Percentiles rank a stretch among this genome's conserved stretches.
Evolutionary conservation across 768 basidiomycete species (phyloP).

Genomic region (Kwoniella botswanensis): DNA sequence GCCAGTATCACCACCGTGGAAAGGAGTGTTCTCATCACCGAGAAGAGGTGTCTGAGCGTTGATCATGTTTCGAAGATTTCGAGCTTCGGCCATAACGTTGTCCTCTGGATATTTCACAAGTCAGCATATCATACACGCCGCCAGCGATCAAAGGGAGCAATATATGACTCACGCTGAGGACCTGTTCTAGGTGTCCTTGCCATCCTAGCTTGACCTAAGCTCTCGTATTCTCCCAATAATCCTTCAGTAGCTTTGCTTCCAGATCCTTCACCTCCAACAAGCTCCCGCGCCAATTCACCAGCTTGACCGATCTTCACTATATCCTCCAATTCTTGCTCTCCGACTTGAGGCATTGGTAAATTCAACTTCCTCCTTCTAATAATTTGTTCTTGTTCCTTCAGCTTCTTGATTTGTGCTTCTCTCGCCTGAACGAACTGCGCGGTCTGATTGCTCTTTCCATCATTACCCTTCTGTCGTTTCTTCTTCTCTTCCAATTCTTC

Average conservation of each 20-base stretch:
- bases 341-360: conserved; percentile 88
- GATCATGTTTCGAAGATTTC: conserved; percentile 93
- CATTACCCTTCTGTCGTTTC: conserved; percentile 80
- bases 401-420: conserved; percentile 95
- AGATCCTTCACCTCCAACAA: conserved; percentile 65
- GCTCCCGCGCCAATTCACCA: conserved; percentile 81
- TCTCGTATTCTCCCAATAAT: conserved; percentile 89
- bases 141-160: background rate
- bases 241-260: conserved; percentile 73
- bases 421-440: conserved; percentile 96
- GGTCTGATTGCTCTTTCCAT: conserved; percentile 65
- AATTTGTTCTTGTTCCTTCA: conserved; percentile 96
- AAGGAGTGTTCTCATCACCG: conserved; percentile 95
- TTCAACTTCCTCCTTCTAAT: conserved; percentile 81
- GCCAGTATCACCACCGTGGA: conserved; percentile 73
- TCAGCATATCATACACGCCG: background rate
- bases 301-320: conserved; percentile 98
- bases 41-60: conserved; percentile 90
- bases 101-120: conserved; percentile 69
- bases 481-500: conserved; percentile 80
- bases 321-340: conserved; percentile 91
- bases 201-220: conserved; percentile 83
- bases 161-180: conserved; percentile 74
- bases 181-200: conserved; percentile 93
- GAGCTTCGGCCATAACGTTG: conserved; percentile 89